Evolutionary conservation across 768 basidiomycete genomes (phyloP), one percentile per base, ranked within the genome.

Genomic region (Leccinum variicolor): DNA sequence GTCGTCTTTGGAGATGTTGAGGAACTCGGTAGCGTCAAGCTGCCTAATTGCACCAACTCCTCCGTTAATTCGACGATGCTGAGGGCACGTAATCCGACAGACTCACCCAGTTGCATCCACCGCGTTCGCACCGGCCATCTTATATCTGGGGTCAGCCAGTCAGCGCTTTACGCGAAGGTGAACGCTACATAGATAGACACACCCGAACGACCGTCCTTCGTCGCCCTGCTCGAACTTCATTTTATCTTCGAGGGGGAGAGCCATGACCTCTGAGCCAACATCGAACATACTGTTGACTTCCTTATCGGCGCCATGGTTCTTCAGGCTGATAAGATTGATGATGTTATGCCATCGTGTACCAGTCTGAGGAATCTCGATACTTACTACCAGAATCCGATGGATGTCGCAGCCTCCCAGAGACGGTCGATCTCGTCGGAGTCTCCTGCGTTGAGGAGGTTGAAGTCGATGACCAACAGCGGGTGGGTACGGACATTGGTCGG

Each of bases 1-100:
- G 61, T 90, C 88, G 64, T 90, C 87, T 65, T 87, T 86, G 0
- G 86, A 75, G 31, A 89, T 69, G 63, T 87, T 87, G 57, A 89
- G 74, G 68, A 86, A 87, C 64, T 89, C 85, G 3, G 79, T 76
- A 0, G 76, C 77, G 64, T 89, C 87, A 49, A 77, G 56, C 6
- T 28, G 50, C 2, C 64, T 67, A 14, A 39, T 39, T n/a, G 39
- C 39, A 39, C n/a, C 39, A n/a, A n/a, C 39, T 39, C 17, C 17
- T n/a, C 39, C 39, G 9, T 39, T 39, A 39, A n/a, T 39, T 17
- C 39, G 39, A 39, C 14, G n/a, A 39, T 9, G n/a, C 17, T 39
- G 39, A 39, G 31, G 25, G 51, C 41, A 19, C 4, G 21, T 28
- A 14, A 46, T 9, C 7, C 3, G 7, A 39, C 17, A 3, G 26